Conservation (phyloP, 192 early-diverging fungal genomes). For the Diversispora epigaea region DNA sequence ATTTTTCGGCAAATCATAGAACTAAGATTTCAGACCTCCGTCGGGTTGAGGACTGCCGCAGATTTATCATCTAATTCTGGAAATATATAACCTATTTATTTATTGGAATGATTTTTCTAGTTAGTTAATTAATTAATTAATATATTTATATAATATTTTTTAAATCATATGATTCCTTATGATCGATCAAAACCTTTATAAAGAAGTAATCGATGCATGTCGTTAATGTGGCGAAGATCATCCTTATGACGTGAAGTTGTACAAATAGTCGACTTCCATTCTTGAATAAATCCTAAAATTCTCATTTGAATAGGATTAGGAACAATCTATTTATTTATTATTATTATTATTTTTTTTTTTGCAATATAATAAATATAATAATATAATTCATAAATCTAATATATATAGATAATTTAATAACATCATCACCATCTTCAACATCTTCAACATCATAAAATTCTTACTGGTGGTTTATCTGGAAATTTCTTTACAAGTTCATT, state of each 20-base stretch:
- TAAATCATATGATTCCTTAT: not conserved
- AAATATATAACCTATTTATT: slow-evolving; percentile 67
- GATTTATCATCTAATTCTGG: slow-evolving; percentile 62
- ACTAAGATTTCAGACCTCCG: slow-evolving; percentile 39
- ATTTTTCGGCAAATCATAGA: not conserved
- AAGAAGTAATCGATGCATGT: slow-evolving; percentile 87
- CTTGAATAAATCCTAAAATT: slow-evolving; percentile 89
- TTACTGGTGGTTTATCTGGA: slow-evolving; percentile 83
- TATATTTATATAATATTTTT: slow-evolving; percentile 3
- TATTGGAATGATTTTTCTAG: not conserved
- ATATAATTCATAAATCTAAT: not conserved
- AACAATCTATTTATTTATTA: slow-evolving; percentile 42
- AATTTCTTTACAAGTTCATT: slow-evolving; percentile 93
- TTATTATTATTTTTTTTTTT: too few relatives aligned
- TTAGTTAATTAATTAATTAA: too few relatives aligned
- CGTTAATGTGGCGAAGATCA: slow-evolving; percentile 91
- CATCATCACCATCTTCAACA: too few relatives aligned
- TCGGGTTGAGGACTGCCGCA: slow-evolving; percentile 62
- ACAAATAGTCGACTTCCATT: slow-evolving; percentile 91
- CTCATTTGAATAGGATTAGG: slow-evolving; percentile 77
- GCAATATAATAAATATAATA: not conserved
- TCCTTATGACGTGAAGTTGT: slow-evolving; percentile 86
- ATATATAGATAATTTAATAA: slow-evolving; percentile 23
- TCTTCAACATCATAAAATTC: too few relatives aligned
- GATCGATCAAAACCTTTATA: slow-evolving; percentile 68